A percentile compares a stretch with the other conserved stretches of the same genome.
Conservation (phyloP, 2,329 filamentous ascomycete species). For the Alternaria arbusti region DNA sequence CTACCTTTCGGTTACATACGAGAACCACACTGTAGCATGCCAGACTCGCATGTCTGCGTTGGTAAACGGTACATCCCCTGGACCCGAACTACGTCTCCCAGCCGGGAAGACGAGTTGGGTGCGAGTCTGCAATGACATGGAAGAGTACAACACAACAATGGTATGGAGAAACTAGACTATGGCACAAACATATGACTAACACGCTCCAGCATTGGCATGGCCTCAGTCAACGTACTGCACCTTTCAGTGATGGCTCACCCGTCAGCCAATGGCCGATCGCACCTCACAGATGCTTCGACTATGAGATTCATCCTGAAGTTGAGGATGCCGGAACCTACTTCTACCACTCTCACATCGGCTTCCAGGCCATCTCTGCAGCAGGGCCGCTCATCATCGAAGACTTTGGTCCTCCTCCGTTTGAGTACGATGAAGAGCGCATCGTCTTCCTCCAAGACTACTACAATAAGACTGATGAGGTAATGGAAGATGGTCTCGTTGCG, state of each 20-base stretch:
- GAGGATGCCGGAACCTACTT: conserved; percentile 69
- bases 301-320: conserved; percentile 62
- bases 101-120: conserved; percentile 61
- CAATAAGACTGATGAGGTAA: conserved; percentile 58
- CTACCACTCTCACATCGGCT: conserved; percentile 71
- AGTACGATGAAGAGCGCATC: conserved; percentile 67
- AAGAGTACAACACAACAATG: conserved; percentile 63
- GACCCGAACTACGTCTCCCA: conserved; percentile 56
- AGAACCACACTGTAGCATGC: conserved; percentile 55
- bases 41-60: conserved; percentile 56
- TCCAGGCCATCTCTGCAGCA: conserved; percentile 65
- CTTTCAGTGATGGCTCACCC: conserved; percentile 70
- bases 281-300: conserved; percentile 69
- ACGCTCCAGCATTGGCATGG: conserved; percentile 69
- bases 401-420: conserved; percentile 55
- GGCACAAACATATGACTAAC: neutral
- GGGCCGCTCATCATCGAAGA: conserved; percentile 67
- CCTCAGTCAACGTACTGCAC: conserved; percentile 63
- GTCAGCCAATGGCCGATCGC: conserved; percentile 72
- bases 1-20: conserved; percentile 55
- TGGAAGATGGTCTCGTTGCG: conserved; percentile 59
- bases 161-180: conserved; percentile 35
- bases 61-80: conserved; percentile 62
- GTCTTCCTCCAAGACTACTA: conserved; percentile 65
- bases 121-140: conserved; percentile 65